Conservation (phyloP, 2,329 filamentous ascomycete genomes). For the Cladorrhinum sp. region DNA sequence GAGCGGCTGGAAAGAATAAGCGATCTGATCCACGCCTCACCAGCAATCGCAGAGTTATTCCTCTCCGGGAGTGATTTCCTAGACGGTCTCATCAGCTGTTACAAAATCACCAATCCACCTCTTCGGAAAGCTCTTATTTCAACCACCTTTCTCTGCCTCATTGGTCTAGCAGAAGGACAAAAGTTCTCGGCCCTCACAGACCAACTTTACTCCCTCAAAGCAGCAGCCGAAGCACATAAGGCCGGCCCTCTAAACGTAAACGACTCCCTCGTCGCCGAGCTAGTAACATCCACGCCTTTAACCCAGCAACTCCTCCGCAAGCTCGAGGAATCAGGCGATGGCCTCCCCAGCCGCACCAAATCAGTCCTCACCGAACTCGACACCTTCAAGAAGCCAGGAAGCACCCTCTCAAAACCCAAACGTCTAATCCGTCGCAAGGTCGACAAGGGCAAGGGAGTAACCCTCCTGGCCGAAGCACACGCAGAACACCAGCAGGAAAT, state of each 20-base stretch:
- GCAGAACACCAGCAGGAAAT: slow-evolving; percentile 47
- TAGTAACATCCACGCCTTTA: slow-evolving; percentile 78
- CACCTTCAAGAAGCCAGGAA: slow-evolving; percentile 56
- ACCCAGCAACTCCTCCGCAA: slow-evolving; percentile 60
- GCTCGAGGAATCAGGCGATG: slow-evolving; percentile 44
- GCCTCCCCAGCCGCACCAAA: slow-evolving; percentile 53
- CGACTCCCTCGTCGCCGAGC: slow-evolving; percentile 73
- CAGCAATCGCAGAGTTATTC: slow-evolving; percentile 58
- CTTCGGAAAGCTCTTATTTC: slow-evolving; percentile 67
- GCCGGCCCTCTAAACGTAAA: slow-evolving; percentile 53
- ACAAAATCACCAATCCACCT: slow-evolving; percentile 59
- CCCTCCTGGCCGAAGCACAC: slow-evolving; percentile 31
- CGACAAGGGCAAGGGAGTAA: slow-evolving; percentile 63
- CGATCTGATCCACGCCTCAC: slow-evolving; percentile 60
- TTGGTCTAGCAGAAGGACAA: slow-evolving; percentile 64
- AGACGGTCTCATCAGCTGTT: slow-evolving; percentile 68
- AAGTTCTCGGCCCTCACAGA: slow-evolving; percentile 77
- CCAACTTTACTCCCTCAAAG: slow-evolving; percentile 77
- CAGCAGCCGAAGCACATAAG: slow-evolving; percentile 63
- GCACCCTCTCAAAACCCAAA: slow-evolving; percentile 47
- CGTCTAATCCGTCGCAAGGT: slow-evolving; percentile 50
- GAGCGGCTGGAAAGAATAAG: slow-evolving; percentile 57
- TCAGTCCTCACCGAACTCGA: slow-evolving; percentile 61
- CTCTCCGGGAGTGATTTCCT: slow-evolving; percentile 85
- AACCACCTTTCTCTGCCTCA: slow-evolving; percentile 71